Evolutionary conservation across 148 eudicot genomes (phyloP), one percentile per base, ranked within the genome.

Genomic region (Rheum nobile): DNA sequence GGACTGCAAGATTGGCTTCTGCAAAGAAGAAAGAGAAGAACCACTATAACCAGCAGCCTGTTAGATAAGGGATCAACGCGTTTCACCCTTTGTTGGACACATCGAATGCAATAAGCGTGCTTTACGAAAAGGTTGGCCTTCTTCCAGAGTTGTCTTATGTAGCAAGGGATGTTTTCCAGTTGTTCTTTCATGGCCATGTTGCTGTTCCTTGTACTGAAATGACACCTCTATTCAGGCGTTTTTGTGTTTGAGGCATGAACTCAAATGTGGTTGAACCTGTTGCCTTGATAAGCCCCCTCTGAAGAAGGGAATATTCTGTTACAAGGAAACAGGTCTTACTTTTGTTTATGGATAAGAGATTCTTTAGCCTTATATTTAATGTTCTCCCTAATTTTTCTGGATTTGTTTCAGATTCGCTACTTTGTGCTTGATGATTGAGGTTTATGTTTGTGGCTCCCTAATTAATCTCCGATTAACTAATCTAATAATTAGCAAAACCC

Each of bases 1-100:
- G 98, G 81, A 91, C 75, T 65, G 93, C 97, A 35, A 91, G 76
- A 80, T 91, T 95, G 17, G 98, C 98, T 75, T 93, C 98, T 21
- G 89, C 98, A 19, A 95, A 91, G 93, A 95, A 91, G 85, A 95
- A 91, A 77, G 98, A 95, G 88, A 95, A 91, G 87, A 95, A 80
- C 75, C 97, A 91, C 83, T 95, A 95, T 89, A 95, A 95, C 85
- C 98, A 95, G 86, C 97, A 91, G 74, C 98, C 98, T 3, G 87
- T 84, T 39, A 80, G 97, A 80, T 95, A 88, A 81, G 65, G 12
- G 6, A 46, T 46, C 19, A 16, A 16, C 1, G 29, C 32, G 6
- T 6, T 9, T 55, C 29, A 55, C 29, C 22, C 3, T 24, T 8
- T 24, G 10, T 24, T 24, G 4, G 29, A 2, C 63, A 55, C 14